Percentiles rank a stretch among this genome's conserved stretches.
These are phyloP conservation scores for Penicillium sp. DNA, from an alignment of 2,329 filamentous ascomycete genomes.

Conservation along the genomic window DNA sequence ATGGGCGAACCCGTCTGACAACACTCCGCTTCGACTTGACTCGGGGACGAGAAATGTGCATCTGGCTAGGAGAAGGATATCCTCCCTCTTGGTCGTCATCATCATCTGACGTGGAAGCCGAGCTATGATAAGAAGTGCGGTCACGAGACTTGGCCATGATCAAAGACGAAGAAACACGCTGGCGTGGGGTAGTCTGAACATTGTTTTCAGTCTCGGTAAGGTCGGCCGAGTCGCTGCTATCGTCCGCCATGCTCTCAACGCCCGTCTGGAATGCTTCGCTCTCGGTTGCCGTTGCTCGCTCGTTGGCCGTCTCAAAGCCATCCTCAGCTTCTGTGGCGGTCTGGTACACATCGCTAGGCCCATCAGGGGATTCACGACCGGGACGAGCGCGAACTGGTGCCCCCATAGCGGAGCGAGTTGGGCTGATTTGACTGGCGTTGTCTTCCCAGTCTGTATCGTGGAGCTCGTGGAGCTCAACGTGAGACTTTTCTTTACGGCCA, in stretches of 20 bases:
- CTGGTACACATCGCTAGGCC: constrained; percentile 70
- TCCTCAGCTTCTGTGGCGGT: constrained; percentile 75
- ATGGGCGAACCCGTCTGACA: constrained; percentile 57
- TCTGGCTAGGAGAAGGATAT: constrained; percentile 67
- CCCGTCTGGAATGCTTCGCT: constrained; percentile 95
- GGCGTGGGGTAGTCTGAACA: constrained; percentile 36
- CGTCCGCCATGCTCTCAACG: constrained; percentile 68
- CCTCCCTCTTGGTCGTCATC: constrained; percentile 60
- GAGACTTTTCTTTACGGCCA: constrained; percentile 70
- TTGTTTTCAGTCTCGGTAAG: constrained; percentile 79
- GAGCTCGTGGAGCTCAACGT: constrained; percentile 74
- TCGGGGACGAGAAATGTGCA: constrained; percentile 68
- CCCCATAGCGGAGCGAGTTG: constrained; percentile 46
- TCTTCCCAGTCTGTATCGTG: constrained; percentile 93
- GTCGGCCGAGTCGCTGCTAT: constrained; percentile 68
- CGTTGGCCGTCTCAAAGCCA: constrained; percentile 73
- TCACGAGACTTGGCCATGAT: constrained; percentile 53
- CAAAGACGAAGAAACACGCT: constrained; percentile 38
- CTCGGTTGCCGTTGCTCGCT: constrained; percentile 72
- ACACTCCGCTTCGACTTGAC: constrained; percentile 68
- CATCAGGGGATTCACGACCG: constrained; percentile 36
- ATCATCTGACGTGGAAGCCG: constrained; percentile 82
- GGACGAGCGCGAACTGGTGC: constrained; percentile 28
- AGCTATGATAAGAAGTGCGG: constrained; percentile 76
- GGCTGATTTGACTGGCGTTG: constrained; percentile 61